Percentiles rank a stretch among this genome's conserved stretches.
Conservation (phyloP, 1,284 basidiomycete genomes). For the Cerrena zonata region DNA sequence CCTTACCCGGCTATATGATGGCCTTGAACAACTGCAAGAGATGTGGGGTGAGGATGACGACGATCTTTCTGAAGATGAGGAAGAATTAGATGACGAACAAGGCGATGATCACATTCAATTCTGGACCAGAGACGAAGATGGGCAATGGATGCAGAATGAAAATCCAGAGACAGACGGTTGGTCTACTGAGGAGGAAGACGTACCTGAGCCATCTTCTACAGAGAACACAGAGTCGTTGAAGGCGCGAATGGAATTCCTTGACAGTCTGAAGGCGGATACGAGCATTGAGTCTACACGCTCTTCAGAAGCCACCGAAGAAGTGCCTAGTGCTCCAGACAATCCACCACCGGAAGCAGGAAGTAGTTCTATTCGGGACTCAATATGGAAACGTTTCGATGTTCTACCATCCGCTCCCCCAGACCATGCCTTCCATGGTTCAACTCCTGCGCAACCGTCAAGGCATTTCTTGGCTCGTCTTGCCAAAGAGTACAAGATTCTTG, state of each 20-base stretch:
- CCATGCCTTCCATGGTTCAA: constrained; percentile 70
- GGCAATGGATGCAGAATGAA: constrained; percentile 41
- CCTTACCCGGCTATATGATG: constrained; percentile 67
- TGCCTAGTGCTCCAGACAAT: constrained; percentile 8
- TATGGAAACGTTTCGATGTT: constrained; percentile 76
- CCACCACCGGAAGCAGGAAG: constrained; percentile 14
- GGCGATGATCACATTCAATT: constrained; percentile 14
- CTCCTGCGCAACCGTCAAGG: constrained; percentile 61
- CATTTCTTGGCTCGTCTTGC: constrained; percentile 69
- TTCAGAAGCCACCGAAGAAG: constrained; percentile 16
- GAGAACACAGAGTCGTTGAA: neutral
- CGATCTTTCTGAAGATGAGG: constrained; percentile 31
- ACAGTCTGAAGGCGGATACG: constrained; percentile 7
- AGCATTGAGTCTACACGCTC: constrained; percentile 12
- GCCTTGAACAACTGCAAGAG: constrained; percentile 74
- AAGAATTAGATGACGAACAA: constrained; percentile 30
- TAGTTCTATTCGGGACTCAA: constrained; percentile 22
- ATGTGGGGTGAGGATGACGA: constrained; percentile 53
- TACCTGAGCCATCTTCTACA: neutral
- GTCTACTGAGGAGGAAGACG: constrained; percentile 22
- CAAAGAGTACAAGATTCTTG: constrained; percentile 80
- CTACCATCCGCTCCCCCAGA: constrained; percentile 70
- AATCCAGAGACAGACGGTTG: constrained; percentile 20
- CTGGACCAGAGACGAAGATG: constrained; percentile 52
- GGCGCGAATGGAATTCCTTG: constrained; percentile 1